A percentile compares a stretch with the other conserved stretches of the same genome.
phyloP scores from a whole-genome alignment of 1,139 yeast genomes.

The Debaryomyces sp. region DNA sequence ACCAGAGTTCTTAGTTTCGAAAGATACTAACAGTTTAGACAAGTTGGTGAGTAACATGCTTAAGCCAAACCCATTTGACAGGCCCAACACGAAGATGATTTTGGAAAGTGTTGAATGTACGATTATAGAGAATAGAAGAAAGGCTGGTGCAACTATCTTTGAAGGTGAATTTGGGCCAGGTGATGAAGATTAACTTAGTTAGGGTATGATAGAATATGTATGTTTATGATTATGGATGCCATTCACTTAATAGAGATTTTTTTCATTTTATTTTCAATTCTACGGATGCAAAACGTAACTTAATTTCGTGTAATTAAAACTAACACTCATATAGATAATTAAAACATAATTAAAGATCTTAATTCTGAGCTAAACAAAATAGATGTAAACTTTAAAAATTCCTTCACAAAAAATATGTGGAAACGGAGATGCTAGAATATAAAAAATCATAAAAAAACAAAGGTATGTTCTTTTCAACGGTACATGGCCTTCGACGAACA shows the following conservation, averaged over 20 bases:
- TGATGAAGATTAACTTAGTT: slow-evolving; percentile 10
- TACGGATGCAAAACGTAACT: background rate
- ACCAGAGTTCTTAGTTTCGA: slow-evolving; percentile 75
- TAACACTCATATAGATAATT: slow-evolving; percentile 1
- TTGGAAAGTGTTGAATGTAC: slow-evolving; percentile 72
- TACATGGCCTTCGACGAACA: slow-evolving; percentile 1
- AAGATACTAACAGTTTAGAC: slow-evolving; percentile 73
- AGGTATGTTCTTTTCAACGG: background rate
- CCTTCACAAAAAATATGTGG: background rate
- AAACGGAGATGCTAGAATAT: slow-evolving; percentile 7
- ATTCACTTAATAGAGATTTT: slow-evolving; percentile 2
- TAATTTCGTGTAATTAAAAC: slow-evolving; percentile 4
- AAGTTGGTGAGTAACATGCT: slow-evolving; percentile 86
- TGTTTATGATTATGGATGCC: slow-evolving; percentile 1
- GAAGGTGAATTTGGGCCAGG: slow-evolving; percentile 95
- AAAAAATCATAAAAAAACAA: slow-evolving; percentile 6
- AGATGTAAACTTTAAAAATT: slow-evolving; percentile 4
- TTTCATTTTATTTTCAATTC: too few relatives aligned
- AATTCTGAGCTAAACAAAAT: slow-evolving; percentile 6
- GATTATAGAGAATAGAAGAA: slow-evolving; percentile 78
- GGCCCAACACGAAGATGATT: slow-evolving; percentile 79
- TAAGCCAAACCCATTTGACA: slow-evolving; percentile 76
- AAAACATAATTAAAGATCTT: slow-evolving; percentile 2
- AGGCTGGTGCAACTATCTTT: slow-evolving; percentile 93
- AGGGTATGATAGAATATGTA: background rate